Evolutionary conservation across 441 rosid species (phyloP).

Genomic region (Brassica balearica): DNA sequence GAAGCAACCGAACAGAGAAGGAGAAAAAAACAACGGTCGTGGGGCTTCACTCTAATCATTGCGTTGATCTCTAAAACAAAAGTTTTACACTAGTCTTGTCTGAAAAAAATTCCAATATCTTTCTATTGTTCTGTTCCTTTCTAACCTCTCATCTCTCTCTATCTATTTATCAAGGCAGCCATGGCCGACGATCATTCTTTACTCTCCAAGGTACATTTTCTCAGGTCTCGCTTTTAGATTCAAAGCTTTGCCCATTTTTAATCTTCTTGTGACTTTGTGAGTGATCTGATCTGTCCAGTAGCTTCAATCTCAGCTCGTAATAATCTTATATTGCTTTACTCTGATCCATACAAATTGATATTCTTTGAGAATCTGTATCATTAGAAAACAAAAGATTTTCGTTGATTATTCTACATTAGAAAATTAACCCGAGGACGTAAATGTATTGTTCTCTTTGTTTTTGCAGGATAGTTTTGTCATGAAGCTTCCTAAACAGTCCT

Average conservation of each 20-base stretch:
- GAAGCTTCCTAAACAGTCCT: constrained; percentile 71
- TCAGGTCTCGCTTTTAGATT: background rate
- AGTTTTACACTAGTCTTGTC: constrained; percentile 33
- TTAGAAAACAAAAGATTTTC: background rate
- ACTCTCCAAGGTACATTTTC: constrained; percentile 55
- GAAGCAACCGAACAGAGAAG: constrained; percentile 1
- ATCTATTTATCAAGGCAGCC: constrained; percentile 34
- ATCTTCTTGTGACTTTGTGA: background rate
- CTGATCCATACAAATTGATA: background rate
- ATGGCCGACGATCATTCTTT: constrained; percentile 70
- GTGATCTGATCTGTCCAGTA: constrained; percentile 4
- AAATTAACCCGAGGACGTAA: background rate
- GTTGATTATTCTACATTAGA: background rate
- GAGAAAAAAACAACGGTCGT: constrained; percentile 3
- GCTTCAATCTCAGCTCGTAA: background rate
- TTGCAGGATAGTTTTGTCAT: constrained; percentile 61
- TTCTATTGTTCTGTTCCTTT: constrained; percentile 25
- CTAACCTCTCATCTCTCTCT: constrained; percentile 3
- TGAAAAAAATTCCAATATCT: constrained; percentile 38
- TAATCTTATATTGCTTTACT: background rate
- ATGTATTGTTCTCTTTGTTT: background rate
- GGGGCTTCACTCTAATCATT: constrained; percentile 1
- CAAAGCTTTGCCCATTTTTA: constrained; percentile 12
- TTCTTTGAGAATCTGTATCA: background rate
- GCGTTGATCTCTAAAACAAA: background rate